Conservation (phyloP, 768 basidiomycete genomes). For the Leucocoprinus birnbaumii region DNA sequence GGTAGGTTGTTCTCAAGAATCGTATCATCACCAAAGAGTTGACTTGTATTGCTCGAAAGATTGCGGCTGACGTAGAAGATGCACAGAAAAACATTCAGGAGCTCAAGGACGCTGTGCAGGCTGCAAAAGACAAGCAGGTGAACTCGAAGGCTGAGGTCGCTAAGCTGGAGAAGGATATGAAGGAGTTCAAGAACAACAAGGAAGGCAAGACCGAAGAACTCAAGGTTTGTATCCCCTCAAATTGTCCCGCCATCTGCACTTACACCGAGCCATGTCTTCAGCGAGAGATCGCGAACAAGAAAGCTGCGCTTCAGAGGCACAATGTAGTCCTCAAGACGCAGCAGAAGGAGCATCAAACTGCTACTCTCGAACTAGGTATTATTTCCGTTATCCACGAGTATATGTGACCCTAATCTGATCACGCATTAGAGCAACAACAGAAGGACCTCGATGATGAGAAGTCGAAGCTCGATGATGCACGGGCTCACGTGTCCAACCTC, state of each 20-base stretch:
- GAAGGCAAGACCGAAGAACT: conserved; percentile 95
- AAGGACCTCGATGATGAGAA: conserved; percentile 62
- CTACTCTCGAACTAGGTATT: conserved; percentile 80
- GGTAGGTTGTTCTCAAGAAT: conserved; percentile 36
- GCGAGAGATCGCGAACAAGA: conserved; percentile 49
- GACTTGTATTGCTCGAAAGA: conserved; percentile 37
- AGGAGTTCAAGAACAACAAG: conserved; percentile 98
- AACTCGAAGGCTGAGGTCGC: conserved; percentile 73
- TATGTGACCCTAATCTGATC: conserved; percentile 9
- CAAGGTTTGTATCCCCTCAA: conserved; percentile 51
- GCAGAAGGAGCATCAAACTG: conserved; percentile 89
- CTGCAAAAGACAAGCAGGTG: conserved; percentile 74
- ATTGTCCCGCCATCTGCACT: background rate
- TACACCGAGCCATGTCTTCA: background rate
- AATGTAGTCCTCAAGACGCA: conserved; percentile 77
- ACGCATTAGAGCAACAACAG: conserved; percentile 73
- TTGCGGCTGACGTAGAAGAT: conserved; percentile 75
- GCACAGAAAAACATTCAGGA: conserved; percentile 61
- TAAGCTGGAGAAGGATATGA: conserved; percentile 95
- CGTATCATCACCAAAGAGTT: background rate
- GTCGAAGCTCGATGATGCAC: conserved; percentile 37
- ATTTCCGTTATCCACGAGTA: too few relatives aligned
- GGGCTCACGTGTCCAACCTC: conserved; percentile 47
- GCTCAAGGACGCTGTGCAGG: conserved; percentile 54
- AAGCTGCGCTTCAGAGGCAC: conserved; percentile 78